Conservation (phyloP, 1,139 yeast genomes). For the Yueomyces sp. region DNA sequence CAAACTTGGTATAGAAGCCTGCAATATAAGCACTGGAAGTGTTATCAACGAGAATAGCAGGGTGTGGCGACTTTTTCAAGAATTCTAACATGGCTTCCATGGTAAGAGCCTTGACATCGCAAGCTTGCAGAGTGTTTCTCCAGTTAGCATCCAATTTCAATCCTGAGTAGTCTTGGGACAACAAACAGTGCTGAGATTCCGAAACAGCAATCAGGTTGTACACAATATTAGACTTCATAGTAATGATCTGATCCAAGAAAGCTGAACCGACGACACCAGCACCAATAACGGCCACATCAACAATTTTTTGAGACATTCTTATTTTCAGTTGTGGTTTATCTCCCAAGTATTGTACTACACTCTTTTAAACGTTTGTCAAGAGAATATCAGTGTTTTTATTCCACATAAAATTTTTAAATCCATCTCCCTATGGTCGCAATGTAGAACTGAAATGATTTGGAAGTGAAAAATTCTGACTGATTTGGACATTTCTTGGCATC, state of each 20-base stretch:
- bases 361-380: too few species aligned
- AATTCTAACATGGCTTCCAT: conserved; percentile 47
- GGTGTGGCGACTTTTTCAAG: conserved; percentile 53
- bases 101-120: conserved; percentile 41
- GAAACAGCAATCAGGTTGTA: conserved; percentile 77
- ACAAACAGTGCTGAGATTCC: conserved; percentile 55
- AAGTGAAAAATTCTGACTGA: too few species aligned
- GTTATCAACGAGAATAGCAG: conserved; percentile 83
- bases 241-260: conserved; percentile 60
- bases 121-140: conserved; percentile 34
- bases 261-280: conserved; percentile 95
- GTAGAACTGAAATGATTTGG: too few species aligned
- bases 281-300: conserved; percentile 39
- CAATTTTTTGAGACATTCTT: conserved; percentile 15
- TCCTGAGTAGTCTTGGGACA: conserved; percentile 58
- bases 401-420: too few species aligned
- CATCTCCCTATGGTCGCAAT: too few species aligned
- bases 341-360: too few species aligned
- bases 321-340: too few species aligned
- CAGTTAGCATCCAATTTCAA: conserved; percentile 46
- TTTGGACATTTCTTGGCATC: too few species aligned
- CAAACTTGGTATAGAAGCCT: conserved; percentile 57
- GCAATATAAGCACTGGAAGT: conserved; percentile 79
- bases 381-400: too few species aligned
- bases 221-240: conserved; percentile 32